These are phyloP conservation scores for Botrytis cinerea DNA, from an alignment of 2,329 filamentous ascomycete genomes.

Conservation along the genomic window DNA sequence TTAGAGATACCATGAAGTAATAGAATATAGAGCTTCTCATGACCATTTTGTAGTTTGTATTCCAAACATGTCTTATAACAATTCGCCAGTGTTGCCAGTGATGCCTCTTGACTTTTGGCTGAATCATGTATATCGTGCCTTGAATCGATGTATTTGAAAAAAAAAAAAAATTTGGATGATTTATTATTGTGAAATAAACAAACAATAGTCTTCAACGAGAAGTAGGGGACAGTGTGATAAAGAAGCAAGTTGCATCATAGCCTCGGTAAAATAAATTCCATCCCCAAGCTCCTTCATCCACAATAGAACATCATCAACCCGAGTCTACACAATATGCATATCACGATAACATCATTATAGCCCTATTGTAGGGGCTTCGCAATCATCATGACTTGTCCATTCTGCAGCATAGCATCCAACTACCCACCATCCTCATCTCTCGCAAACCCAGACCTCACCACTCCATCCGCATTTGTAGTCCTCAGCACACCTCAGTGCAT, in stretches of 20 bases:
- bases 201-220: not conserved
- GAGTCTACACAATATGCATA: conserved; percentile 26
- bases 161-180: too few relatives aligned
- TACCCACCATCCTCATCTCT: conserved; percentile 50
- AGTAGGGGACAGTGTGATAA: not conserved
- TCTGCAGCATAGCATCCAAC: conserved; percentile 58
- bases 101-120: too few relatives aligned
- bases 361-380: conserved; percentile 18
- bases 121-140: not conserved
- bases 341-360: conserved; percentile 25
- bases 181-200: not conserved
- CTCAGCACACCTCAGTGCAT: conserved; percentile 76
- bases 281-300: conserved; percentile 15
- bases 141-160: not conserved
- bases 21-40: conserved; percentile 7
- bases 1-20: conserved; percentile 25
- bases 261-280: conserved; percentile 20
- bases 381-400: conserved; percentile 52
- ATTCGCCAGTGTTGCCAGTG: not conserved
- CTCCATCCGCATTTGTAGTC: conserved; percentile 58
- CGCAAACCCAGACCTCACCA: conserved; percentile 44
- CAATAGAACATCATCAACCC: not conserved
- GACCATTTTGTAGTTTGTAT: not conserved
- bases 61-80: not conserved
- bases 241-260: conserved; percentile 15